phyloP scores from a whole-genome alignment of 2,329 filamentous ascomycete genomes.

The Botryosphaeria dothidea region DNA sequence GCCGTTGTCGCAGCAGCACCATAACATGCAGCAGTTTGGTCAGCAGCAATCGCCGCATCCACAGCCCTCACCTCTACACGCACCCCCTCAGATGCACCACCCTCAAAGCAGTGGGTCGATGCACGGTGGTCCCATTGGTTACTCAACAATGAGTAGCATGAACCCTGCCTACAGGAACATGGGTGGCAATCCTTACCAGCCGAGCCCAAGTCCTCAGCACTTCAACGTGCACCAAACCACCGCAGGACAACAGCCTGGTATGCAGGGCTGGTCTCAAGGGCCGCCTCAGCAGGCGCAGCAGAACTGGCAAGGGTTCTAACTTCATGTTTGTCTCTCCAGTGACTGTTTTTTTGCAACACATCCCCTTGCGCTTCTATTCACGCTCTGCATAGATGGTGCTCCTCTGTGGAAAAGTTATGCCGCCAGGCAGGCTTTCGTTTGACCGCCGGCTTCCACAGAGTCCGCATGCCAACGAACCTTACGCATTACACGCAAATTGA shows the following conservation, averaged over 20 bases:
- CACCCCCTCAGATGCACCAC: slow-evolving; percentile 50
- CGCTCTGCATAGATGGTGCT: neutral
- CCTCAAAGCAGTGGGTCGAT: slow-evolving; percentile 43
- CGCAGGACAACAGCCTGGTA: slow-evolving; percentile 49
- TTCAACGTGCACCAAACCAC: slow-evolving; percentile 41
- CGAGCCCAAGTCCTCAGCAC: slow-evolving; percentile 49
- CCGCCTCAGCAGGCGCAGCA: slow-evolving; percentile 38
- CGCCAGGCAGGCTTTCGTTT: neutral
- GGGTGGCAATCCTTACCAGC: slow-evolving; percentile 50
- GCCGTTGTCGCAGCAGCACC: slow-evolving; percentile 46
- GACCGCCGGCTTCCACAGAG: neutral
- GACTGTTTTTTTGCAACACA: neutral
- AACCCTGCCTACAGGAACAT: slow-evolving; percentile 46
- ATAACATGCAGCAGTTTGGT: slow-evolving; percentile 47
- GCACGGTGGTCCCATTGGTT: slow-evolving; percentile 43
- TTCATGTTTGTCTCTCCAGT: slow-evolving; percentile 19
- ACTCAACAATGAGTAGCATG: slow-evolving; percentile 50
- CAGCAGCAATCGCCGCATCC: slow-evolving; percentile 45
- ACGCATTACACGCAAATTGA: slow-evolving; percentile 16
- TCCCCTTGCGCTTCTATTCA: neutral
- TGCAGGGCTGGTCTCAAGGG: slow-evolving; percentile 53
- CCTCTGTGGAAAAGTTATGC: neutral
- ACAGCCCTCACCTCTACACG: slow-evolving; percentile 52
- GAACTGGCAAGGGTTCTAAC: slow-evolving; percentile 38
- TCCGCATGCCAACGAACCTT: neutral